Percentiles rank a stretch among this genome's conserved stretches.
Evolutionary conservation across 2,329 filamentous ascomycete species (phyloP).

Genomic region (Fusarium sp.): DNA sequence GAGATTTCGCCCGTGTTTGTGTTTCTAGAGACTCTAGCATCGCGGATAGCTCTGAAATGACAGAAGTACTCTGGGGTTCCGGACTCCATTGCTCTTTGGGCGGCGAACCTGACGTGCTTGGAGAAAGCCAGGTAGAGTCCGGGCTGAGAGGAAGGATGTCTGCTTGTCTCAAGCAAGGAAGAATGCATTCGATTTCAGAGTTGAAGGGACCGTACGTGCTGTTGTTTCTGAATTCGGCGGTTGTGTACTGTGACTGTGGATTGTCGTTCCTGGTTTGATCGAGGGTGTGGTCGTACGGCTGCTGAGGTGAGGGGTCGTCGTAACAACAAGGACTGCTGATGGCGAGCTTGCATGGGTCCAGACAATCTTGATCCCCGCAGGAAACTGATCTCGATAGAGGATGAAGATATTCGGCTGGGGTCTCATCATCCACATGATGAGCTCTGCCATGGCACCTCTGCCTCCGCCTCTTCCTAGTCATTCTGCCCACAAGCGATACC

Average conservation of each 20-base stretch:
- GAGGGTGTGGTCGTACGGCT: not conserved
- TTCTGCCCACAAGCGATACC: conserved; percentile 17
- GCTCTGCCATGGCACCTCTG: not conserved
- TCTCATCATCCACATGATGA: not conserved
- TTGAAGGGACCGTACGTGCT: not conserved
- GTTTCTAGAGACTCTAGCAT: conserved; percentile 4
- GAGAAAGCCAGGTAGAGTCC: not conserved
- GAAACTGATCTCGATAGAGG: not conserved
- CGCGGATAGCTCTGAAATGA: not conserved
- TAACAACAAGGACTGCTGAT: not conserved
- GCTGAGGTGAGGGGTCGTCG: not conserved
- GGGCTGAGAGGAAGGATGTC: conserved; percentile 5
- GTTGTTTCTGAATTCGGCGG: not conserved
- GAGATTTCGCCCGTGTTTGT: not conserved
- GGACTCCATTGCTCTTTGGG: not conserved
- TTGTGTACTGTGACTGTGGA: not conserved
- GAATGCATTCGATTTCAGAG: not conserved
- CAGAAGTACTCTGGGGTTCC: not conserved
- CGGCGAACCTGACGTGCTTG: not conserved
- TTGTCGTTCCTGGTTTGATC: not conserved
- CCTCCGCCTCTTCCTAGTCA: conserved; percentile 11
- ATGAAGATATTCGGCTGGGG: not conserved
- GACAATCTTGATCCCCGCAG: not conserved
- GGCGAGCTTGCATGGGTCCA: not conserved
- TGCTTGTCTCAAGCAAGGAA: not conserved